These are phyloP conservation scores for Nectriaceae sp. DNA, from an alignment of 2,329 filamentous ascomycete species.

Conservation along the genomic window DNA sequence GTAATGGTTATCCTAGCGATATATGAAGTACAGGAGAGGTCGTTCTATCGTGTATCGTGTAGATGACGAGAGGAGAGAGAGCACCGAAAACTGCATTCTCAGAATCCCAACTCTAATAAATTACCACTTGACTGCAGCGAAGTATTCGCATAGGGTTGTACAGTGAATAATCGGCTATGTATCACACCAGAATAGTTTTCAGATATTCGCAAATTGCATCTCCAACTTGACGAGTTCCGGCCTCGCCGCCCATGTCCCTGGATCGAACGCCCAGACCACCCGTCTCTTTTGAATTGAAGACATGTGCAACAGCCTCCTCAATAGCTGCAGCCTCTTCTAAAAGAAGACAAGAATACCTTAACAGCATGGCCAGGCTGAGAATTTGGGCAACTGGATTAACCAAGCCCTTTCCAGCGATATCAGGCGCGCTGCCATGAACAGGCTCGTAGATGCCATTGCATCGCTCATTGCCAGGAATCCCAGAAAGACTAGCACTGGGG, in stretches of 20 bases:
- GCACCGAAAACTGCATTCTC: too few relatives aligned
- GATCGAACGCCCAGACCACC: constrained; percentile 56
- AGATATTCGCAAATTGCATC: constrained; percentile 48
- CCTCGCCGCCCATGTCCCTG: constrained; percentile 64
- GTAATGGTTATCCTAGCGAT: too few relatives aligned
- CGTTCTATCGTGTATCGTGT: too few relatives aligned
- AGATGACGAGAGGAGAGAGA: too few relatives aligned
- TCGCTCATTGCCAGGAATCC: constrained; percentile 39
- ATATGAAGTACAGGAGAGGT: too few relatives aligned
- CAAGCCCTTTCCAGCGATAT: constrained; percentile 71
- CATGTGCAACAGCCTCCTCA: constrained; percentile 63
- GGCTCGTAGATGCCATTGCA: constrained; percentile 76
- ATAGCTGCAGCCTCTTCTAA: constrained; percentile 63
- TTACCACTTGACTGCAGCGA: too few relatives aligned
- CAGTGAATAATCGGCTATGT: too few relatives aligned
- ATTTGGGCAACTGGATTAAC: constrained; percentile 75
- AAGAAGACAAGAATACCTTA: constrained; percentile 69
- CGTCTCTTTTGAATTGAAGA: constrained; percentile 55
- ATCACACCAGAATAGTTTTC: background rate
- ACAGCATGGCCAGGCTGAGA: constrained; percentile 72
- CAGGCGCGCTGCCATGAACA: constrained; percentile 73
- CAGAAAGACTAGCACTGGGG: constrained; percentile 47
- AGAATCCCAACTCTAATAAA: too few relatives aligned
- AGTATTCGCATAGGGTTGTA: too few relatives aligned
- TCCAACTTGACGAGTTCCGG: constrained; percentile 66